A percentile compares a stretch with the other conserved stretches of the same genome.
These are phyloP conservation scores for Paraphaeosphaeria minitans DNA, from an alignment of 2,329 filamentous ascomycete genomes.

Conservation along the genomic window DNA sequence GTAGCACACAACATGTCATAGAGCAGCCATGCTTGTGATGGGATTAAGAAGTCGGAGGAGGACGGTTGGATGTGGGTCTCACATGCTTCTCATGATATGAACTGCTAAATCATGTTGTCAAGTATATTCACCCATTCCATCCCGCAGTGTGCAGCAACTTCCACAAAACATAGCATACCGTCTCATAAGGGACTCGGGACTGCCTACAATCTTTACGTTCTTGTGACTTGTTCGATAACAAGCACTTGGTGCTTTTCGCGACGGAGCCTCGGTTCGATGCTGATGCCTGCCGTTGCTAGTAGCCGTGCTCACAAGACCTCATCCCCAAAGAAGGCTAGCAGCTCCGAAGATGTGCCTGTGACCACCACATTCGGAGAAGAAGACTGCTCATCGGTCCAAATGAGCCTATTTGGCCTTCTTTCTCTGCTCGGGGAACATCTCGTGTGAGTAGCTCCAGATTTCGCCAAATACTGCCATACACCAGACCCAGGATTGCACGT, in stretches of 20 bases:
- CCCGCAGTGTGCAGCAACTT: neutral
- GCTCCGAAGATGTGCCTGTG: conserved; percentile 1
- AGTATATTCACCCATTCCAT: neutral
- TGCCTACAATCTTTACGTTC: neutral
- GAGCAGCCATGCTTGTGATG: too few relatives aligned
- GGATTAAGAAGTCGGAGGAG: too few relatives aligned
- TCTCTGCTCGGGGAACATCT: neutral
- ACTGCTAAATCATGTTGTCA: too few relatives aligned
- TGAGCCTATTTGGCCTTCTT: neutral
- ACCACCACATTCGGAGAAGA: neutral
- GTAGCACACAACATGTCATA: too few relatives aligned
- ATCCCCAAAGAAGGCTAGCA: neutral
- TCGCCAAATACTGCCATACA: neutral
- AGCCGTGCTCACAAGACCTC: neutral
- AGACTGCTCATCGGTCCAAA: neutral
- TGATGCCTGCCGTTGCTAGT: neutral
- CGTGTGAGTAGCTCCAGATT: neutral
- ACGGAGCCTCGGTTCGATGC: neutral
- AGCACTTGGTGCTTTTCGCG: neutral
- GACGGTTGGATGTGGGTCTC: too few relatives aligned
- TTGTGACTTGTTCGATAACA: neutral
- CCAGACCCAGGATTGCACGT: neutral
- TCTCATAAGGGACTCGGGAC: neutral
- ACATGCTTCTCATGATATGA: too few relatives aligned
- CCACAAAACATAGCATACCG: neutral